Evolutionary conservation across 2,329 filamentous ascomycete species (phyloP), one percentile per base, ranked within the genome.

Genomic region (Hypomyces perniciosus): DNA sequence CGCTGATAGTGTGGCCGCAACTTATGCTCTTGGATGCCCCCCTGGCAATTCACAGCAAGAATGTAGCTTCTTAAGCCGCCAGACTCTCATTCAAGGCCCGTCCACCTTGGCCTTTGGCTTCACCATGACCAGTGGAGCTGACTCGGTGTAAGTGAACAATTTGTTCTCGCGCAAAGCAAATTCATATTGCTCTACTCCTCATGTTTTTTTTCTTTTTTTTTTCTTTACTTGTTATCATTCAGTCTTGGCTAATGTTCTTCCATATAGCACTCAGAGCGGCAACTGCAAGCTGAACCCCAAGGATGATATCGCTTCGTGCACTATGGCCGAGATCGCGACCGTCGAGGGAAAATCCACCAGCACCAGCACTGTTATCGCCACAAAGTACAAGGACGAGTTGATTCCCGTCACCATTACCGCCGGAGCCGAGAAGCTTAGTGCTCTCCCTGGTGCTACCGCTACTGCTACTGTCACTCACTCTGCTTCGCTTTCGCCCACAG

Each of bases 341-440:
- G 31, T 20, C 30, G 44, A 33, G 13, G 20, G 10, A 13, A 26
- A 40, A 12, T 9, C 13, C 9, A 20, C 39, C 31, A 40, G 44
- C 7, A 49, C 34, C 35, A 52, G 47, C 7, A 26, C 40, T 8
- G 50, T 29, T 30, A 44, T 50, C 9, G 41, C 57, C 6, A 55
- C 56, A 4, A 58, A 54, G 20, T 62, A 67, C 51, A 46, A 46
- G n/a, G 20, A 48, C 0, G 7, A 50, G 20, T 54, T 63, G 37
- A 31, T 57, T 9, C 61, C 68, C 50, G 63, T 72, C 27, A 68
- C 67, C 33, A 55, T 73, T 47, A 71, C 70, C 13, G 67, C 65
- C 12, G 71, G 70, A 4, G 49, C 62, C 33, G 64, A 71, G 46
- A 70, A 70, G 59, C 59, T 73, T 20, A 46, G 46, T 9, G 54